Evolutionary conservation across 331 rosid genomes (phyloP), one percentile per base, ranked within the genome.

Genomic region (Stylosanthes scabra): DNA sequence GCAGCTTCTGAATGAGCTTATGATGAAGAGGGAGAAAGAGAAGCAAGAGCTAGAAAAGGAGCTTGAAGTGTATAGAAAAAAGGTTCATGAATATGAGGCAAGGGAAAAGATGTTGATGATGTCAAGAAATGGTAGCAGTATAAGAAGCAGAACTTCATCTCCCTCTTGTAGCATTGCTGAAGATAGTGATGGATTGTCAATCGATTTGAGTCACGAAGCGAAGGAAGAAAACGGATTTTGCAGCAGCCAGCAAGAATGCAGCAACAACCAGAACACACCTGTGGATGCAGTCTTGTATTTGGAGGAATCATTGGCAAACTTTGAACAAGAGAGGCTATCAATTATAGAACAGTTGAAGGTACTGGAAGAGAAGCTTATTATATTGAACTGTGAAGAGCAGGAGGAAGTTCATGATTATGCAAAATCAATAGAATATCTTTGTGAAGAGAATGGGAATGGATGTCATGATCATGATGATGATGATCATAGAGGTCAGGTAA

Each of bases 1-100:
- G 88, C 97, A 89, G 84, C 88, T 95, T 54, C 29, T 94, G 91
- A 94, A 94, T 63, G 99, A 94, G 82, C 89, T 91, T n/a, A 85
- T 94, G 88, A 47, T 84, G 20, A 94, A 91, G 85, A 84, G 96
- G 89, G 99, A 94, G 74, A 89, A 78, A 71, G 99, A 94, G 86
- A 94, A 91, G 74, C 92, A 84, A 70, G 97, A 94, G 74, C 62
- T 91, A 0, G 97, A 91, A 80, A 94, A 84, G 81, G 97, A 88
- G 72, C 84, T 94, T 11, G 98, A 88, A 75, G 3, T 78, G 20
- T 91, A 81, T 71, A 86, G 96, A 42, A 89, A 81, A 77, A 94
- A 74, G 86, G 81, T 94, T 63, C 93, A 80, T 28, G 97, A 91
- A 7, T 90, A 83, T 11, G 99, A 94, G 82, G 82, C 78, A 57